A percentile compares a stretch with the other conserved stretches of the same genome.
Evolutionary conservation across 129 eudicot genomes (phyloP).

Genomic region (Chrysanthemum seticuspe): DNA sequence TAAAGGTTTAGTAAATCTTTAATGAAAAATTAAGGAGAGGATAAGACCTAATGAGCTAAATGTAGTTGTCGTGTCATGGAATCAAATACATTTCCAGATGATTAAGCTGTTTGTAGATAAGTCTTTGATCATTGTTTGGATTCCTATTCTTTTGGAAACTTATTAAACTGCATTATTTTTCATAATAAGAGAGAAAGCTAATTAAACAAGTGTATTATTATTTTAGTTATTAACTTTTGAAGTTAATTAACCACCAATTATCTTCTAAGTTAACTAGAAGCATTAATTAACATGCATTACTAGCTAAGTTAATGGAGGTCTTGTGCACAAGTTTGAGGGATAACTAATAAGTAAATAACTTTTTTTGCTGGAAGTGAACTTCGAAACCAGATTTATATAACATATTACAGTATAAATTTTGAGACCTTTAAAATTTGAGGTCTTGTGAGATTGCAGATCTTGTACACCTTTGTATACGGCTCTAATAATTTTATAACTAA

Average conservation of each 20-base stretch:
- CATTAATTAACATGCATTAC: not conserved
- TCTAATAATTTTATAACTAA: not conserved
- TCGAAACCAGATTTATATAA: no score
- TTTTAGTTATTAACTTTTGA: conserved; percentile 3
- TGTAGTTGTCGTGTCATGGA: conserved; percentile 34
- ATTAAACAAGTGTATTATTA: not conserved
- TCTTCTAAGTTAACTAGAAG: not conserved
- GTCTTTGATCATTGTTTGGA: conserved; percentile 19
- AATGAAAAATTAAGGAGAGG: not conserved
- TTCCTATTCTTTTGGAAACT: conserved; percentile 32
- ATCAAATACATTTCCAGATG: conserved; percentile 28
- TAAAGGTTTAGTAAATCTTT: not conserved
- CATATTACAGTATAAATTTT: no score
- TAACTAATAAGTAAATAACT: no score
- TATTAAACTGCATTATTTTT: conserved; percentile 12
- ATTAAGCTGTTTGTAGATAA: conserved; percentile 10
- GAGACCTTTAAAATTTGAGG: no score
- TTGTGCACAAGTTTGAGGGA: no score
- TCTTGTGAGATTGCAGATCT: no score
- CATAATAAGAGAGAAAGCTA: not conserved
- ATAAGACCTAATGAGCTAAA: conserved; percentile 30
- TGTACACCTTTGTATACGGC: no score
- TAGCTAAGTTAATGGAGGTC: no score
- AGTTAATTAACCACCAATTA: conserved; percentile 16
- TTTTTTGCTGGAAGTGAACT: no score